These are phyloP conservation scores for Penicillium turbatum DNA, from an alignment of 495 filamentous ascomycete species.

Conservation along the genomic window DNA sequence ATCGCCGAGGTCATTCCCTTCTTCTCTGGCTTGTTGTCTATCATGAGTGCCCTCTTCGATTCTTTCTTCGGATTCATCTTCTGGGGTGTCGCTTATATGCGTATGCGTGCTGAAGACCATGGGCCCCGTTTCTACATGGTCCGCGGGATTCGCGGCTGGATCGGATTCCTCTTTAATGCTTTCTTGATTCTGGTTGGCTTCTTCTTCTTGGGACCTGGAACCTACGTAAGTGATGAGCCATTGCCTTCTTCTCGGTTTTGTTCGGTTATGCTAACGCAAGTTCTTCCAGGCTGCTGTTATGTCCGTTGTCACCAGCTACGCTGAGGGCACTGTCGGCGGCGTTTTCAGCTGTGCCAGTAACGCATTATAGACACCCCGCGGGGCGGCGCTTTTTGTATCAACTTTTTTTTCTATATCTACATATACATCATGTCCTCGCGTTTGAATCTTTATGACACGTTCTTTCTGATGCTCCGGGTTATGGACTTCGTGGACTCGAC, in stretches of 20 bases:
- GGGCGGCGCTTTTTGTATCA: conserved; percentile 2
- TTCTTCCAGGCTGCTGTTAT: conserved; percentile 50
- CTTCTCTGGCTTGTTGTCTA: conserved; percentile 75
- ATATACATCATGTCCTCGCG: not conserved
- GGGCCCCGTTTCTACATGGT: conserved; percentile 55
- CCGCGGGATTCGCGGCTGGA: conserved; percentile 56
- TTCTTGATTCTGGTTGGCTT: conserved; percentile 65
- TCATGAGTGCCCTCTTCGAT: conserved; percentile 89
- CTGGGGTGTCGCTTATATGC: conserved; percentile 84
- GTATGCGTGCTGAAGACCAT: conserved; percentile 70
- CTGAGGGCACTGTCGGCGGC: conserved; percentile 48
- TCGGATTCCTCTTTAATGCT: conserved; percentile 61
- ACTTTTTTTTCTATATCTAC: not conserved
- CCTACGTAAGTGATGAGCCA: conserved; percentile 59
- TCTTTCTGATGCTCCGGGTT: not conserved
- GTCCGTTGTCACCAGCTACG: conserved; percentile 60
- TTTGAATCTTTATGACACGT: not conserved
- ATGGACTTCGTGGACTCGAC: not conserved
- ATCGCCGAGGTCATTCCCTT: conserved; percentile 88
- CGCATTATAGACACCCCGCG: conserved; percentile 31
- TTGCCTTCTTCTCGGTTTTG: not conserved
- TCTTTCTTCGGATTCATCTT: conserved; percentile 94
- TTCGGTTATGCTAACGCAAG: conserved; percentile 6
- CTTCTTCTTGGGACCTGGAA: conserved; percentile 72
- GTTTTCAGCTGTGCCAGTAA: conserved; percentile 65